phyloP scores from a whole-genome alignment of 2,329 filamentous ascomycete species.

The Falciphora oryzae region DNA sequence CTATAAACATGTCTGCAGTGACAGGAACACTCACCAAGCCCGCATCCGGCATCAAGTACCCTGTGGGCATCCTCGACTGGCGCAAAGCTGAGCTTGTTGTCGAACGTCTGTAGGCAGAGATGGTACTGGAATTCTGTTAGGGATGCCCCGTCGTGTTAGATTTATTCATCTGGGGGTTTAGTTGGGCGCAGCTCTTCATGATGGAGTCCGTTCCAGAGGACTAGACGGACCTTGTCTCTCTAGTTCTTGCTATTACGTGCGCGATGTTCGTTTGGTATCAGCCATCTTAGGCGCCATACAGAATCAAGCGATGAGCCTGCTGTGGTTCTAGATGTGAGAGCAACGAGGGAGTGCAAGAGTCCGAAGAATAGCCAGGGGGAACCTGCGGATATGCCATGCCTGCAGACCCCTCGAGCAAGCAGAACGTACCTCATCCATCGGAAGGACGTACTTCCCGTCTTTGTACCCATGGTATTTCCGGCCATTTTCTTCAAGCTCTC shows the following conservation, averaged over 20 bases:
- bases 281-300: background rate
- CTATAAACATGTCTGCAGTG: too few species aligned
- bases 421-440: slow-evolving; percentile 29
- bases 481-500: slow-evolving; percentile 29
- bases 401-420: too few species aligned
- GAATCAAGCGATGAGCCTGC: background rate
- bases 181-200: too few species aligned
- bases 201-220: too few species aligned
- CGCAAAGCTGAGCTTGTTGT: slow-evolving; percentile 25
- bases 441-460: slow-evolving; percentile 31
- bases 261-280: background rate
- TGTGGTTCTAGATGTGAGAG: background rate
- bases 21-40: slow-evolving; percentile 28
- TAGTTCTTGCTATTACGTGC: slow-evolving; percentile 25
- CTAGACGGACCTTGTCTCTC: slow-evolving; percentile 24
- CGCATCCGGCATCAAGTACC: slow-evolving; percentile 45
- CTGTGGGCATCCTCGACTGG: slow-evolving; percentile 35
- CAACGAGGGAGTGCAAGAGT: too few species aligned
- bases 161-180: too few species aligned
- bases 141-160: too few species aligned
- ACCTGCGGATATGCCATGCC: too few species aligned
- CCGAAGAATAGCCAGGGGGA: too few species aligned
- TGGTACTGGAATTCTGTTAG: slow-evolving; percentile 25
- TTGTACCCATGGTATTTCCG: slow-evolving; percentile 33
- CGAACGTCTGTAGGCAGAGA: slow-evolving; percentile 35